A percentile compares a stretch with the other conserved stretches of the same genome.
Conservation (phyloP, 2,329 filamentous ascomycete species). For the Clarireedia hainanense region DNA sequence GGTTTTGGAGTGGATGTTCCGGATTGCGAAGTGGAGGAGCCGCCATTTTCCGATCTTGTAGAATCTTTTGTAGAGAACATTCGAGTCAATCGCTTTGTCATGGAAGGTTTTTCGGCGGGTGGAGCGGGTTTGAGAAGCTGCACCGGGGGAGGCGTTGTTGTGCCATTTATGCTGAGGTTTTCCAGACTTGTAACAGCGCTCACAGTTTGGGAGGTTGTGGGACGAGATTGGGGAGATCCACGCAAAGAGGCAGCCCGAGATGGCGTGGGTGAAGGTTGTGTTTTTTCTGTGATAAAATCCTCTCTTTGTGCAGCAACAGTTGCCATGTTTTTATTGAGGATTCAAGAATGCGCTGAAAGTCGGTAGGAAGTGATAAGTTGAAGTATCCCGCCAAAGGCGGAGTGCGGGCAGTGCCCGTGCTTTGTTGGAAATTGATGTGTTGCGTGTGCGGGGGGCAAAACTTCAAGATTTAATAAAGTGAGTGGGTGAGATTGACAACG, state of each 20-base stretch:
- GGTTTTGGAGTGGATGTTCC: constrained; percentile 29
- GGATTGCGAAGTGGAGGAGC: constrained; percentile 19
- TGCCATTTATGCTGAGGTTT: constrained; percentile 23
- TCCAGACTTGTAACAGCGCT: constrained; percentile 22
- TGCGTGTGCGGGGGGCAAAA: not conserved
- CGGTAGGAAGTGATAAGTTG: constrained; percentile 4
- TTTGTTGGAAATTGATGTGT: constrained; percentile 10
- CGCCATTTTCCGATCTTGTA: constrained; percentile 19
- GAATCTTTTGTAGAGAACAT: constrained; percentile 57
- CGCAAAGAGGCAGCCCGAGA: constrained; percentile 23
- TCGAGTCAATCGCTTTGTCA: constrained; percentile 56
- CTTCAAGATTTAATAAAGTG: too few species aligned
- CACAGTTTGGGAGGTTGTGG: constrained; percentile 18
- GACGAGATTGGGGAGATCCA: constrained; percentile 21
- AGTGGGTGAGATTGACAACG: too few species aligned
- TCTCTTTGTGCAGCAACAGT: constrained; percentile 22
- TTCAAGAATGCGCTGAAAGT: constrained; percentile 5
- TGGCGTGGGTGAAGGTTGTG: constrained; percentile 18
- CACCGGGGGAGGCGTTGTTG: constrained; percentile 26
- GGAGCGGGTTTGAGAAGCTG: constrained; percentile 19
- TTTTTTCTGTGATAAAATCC: constrained; percentile 15
- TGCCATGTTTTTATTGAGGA: constrained; percentile 21
- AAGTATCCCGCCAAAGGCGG: constrained; percentile 16
- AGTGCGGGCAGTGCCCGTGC: constrained; percentile 21
- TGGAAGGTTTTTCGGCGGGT: constrained; percentile 44